Evolutionary conservation across 1,139 yeast species (phyloP).

Genomic region (Yamadazyma sp.): DNA sequence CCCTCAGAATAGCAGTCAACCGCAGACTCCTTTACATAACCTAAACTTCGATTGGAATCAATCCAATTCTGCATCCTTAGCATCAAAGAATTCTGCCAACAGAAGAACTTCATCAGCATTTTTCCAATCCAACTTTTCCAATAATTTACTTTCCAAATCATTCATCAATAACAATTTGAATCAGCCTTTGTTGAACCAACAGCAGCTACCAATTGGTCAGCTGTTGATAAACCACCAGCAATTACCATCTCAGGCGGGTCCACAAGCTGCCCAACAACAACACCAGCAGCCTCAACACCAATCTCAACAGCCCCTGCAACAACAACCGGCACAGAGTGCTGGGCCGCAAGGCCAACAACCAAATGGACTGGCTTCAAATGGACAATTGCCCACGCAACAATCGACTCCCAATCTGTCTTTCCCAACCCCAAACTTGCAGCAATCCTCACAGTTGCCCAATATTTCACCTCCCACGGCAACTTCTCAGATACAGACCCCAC

Average conservation of each 20-base stretch:
- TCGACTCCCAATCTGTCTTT: constrained; percentile 6
- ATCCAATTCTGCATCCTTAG: constrained; percentile 16
- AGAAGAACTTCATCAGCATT: constrained; percentile 37
- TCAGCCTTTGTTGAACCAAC: constrained; percentile 11
- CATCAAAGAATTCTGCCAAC: constrained; percentile 15
- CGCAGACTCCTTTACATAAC: constrained; percentile 40
- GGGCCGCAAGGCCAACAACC: constrained; percentile 2
- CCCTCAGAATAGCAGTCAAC: constrained; percentile 28
- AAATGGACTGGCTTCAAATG: constrained; percentile 1
- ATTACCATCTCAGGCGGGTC: constrained; percentile 4
- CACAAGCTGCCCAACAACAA: constrained; percentile 7
- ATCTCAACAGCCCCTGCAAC: constrained; percentile 3
- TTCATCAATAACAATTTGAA: constrained; percentile 10
- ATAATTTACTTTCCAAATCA: constrained; percentile 12
- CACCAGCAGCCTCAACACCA: constrained; percentile 10
- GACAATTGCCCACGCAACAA: constrained; percentile 3
- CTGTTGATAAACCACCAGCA: constrained; percentile 5
- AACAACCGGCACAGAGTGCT: constrained; percentile 8
- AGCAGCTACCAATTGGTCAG: constrained; percentile 5
- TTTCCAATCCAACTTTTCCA: constrained; percentile 22
- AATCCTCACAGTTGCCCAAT: constrained; percentile 1
- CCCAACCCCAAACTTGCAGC: constrained; percentile 3
- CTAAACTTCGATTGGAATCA: constrained; percentile 37
- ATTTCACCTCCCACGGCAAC: constrained; percentile 4
- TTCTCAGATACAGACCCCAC: constrained; percentile 1